Percentiles rank a stretch among this genome's conserved stretches.
These are phyloP conservation scores for Zarea fungicola DNA, from an alignment of 2,329 filamentous ascomycete genomes.

Conservation along the genomic window DNA sequence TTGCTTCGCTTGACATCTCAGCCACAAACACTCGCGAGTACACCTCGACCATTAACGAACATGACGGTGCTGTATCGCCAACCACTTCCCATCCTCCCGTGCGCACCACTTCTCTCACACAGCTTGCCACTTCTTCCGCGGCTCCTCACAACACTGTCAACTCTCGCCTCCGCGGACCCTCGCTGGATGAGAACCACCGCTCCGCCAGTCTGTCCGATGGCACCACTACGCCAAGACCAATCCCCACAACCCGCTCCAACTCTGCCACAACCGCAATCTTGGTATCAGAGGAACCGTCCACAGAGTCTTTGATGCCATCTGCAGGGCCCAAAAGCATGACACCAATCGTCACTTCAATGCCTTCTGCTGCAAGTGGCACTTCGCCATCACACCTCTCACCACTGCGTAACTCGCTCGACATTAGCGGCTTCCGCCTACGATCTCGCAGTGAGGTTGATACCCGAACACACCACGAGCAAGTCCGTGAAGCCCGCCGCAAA, in stretches of 20 bases:
- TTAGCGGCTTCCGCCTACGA: constrained; percentile 52
- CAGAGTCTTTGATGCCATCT: constrained; percentile 31
- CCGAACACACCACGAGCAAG: constrained; percentile 48
- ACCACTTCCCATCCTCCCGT: constrained; percentile 15
- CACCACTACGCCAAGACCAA: constrained; percentile 23
- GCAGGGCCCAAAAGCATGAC: constrained; percentile 19
- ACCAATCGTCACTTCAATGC: constrained; percentile 21
- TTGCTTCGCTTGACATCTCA: constrained; percentile 44
- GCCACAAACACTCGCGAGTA: constrained; percentile 40
- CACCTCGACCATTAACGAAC: constrained; percentile 51
- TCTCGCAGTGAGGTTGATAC: constrained; percentile 56
- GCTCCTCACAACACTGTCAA: constrained; percentile 14
- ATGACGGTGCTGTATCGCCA: constrained; percentile 37
- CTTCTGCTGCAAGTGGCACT: constrained; percentile 20
- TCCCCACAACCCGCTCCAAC: constrained; percentile 24
- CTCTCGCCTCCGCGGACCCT: constrained; percentile 14
- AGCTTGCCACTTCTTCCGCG: constrained; percentile 1
- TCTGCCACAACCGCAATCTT: constrained; percentile 17
- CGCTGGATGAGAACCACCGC: constrained; percentile 24
- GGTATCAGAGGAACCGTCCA: neutral
- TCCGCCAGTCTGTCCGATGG: constrained; percentile 31
- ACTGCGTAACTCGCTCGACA: constrained; percentile 54
- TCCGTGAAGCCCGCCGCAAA: constrained; percentile 56
- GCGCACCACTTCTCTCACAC: constrained; percentile 9
- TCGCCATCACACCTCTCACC: constrained; percentile 41